Percentiles rank a stretch among this genome's conserved stretches.
phyloP scores from a whole-genome alignment of 352 stramenopile genomes.

The Phytopythium sindhum region DNA sequence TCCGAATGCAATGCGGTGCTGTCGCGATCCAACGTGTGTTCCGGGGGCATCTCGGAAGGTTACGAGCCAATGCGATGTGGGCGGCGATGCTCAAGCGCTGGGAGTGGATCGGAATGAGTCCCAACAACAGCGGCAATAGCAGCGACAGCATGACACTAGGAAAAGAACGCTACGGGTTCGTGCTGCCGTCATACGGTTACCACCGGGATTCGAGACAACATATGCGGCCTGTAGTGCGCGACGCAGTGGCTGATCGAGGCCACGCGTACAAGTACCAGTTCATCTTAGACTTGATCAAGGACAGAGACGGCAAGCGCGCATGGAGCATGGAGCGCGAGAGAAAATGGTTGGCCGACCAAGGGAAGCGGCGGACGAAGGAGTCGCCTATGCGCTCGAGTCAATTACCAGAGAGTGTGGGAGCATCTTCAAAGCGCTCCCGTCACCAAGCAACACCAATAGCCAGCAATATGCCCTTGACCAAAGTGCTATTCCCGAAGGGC shows the following conservation, averaged over 20 bases:
- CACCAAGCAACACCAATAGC: neutral
- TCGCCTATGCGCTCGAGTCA: neutral
- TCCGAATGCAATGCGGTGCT: constrained; percentile 34
- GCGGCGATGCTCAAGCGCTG: constrained; percentile 64
- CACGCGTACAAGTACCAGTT: constrained; percentile 72
- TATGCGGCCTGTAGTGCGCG: constrained; percentile 44
- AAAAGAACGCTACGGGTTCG: constrained; percentile 48
- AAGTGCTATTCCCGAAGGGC: constrained; percentile 42
- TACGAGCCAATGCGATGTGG: constrained; percentile 61
- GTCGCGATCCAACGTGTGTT: constrained; percentile 51
- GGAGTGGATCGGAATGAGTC: constrained; percentile 62
- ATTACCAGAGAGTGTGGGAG: neutral
- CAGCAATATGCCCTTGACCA: constrained; percentile 10
- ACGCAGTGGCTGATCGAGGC: constrained; percentile 34
- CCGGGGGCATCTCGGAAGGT: constrained; percentile 44
- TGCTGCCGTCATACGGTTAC: constrained; percentile 52
- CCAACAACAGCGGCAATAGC: constrained; percentile 23
- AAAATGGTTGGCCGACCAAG: constrained; percentile 13
- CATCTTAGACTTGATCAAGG: constrained; percentile 66
- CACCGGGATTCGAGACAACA: constrained; percentile 33
- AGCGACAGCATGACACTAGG: constrained; percentile 57
- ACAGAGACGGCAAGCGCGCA: constrained; percentile 51
- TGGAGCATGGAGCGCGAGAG: constrained; percentile 54
- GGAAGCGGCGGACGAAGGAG: constrained; percentile 10
- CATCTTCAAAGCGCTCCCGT: neutral